Evolutionary conservation across 495 filamentous ascomycete species (phyloP).

Genomic region (Annulohypoxylon maeteangense): DNA sequence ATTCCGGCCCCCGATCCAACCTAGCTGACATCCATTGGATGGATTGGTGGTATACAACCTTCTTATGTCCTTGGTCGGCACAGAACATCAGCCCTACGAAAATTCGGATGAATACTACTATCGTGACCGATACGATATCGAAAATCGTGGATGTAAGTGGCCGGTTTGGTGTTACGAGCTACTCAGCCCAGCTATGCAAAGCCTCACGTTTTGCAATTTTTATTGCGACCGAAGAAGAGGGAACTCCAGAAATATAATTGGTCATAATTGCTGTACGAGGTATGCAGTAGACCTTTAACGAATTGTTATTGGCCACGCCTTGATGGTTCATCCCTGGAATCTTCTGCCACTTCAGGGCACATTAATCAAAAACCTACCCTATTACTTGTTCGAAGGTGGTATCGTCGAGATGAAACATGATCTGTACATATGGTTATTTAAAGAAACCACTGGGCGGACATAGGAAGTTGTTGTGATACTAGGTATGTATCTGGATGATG

Average conservation of each 20-base stretch:
- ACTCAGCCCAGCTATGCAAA: neutral
- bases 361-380: neutral
- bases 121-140: neutral
- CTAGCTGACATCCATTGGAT: neutral
- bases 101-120: neutral
- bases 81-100: neutral
- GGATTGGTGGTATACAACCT: neutral
- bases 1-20: neutral
- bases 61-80: neutral
- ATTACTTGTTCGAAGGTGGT: neutral
- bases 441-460: neutral
- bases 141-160: neutral
- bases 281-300: neutral
- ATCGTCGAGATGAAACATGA: neutral
- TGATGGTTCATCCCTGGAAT: neutral
- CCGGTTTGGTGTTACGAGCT: neutral
- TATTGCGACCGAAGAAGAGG: neutral
- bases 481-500: neutral
- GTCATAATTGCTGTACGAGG: neutral
- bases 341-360: neutral
- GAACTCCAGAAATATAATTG: neutral
- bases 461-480: neutral
- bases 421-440: neutral
- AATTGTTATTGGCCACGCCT: neutral
- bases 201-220: neutral